phyloP scores from a whole-genome alignment of 345 rosid species.

The Moricandia arvensis region DNA sequence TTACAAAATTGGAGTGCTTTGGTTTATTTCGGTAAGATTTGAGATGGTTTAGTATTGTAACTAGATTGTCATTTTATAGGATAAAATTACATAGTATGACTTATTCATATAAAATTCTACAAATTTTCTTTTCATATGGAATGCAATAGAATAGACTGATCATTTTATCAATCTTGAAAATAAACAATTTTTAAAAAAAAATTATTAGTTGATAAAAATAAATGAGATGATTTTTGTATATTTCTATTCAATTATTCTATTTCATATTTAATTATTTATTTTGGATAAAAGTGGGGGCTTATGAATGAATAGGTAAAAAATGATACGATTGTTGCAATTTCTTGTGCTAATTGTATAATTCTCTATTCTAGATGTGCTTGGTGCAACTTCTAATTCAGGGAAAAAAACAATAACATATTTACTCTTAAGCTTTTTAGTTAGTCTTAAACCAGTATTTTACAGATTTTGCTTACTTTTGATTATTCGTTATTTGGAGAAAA shows the following conservation, averaged over 20 bases:
- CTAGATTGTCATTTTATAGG: too few relatives aligned
- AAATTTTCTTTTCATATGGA: too few relatives aligned
- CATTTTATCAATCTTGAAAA: too few relatives aligned
- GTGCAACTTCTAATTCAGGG: background rate
- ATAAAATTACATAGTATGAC: too few relatives aligned
- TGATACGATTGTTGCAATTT: background rate
- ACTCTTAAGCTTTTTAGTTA: background rate
- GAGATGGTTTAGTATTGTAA: background rate
- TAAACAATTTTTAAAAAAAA: too few relatives aligned
- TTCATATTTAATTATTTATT: too few relatives aligned
- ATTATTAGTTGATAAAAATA: too few relatives aligned
- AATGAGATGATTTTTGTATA: too few relatives aligned
- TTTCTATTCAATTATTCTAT: too few relatives aligned
- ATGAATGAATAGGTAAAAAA: background rate
- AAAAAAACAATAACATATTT: background rate
- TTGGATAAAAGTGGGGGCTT: too few relatives aligned
- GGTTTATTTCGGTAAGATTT: background rate
- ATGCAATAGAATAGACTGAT: too few relatives aligned
- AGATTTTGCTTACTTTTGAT: background rate
- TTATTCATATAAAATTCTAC: too few relatives aligned
- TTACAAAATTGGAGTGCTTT: background rate
- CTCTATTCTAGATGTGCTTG: background rate
- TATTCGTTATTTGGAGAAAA: background rate
- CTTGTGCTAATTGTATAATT: background rate
- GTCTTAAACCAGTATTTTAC: background rate